Evolutionary conservation across 768 basidiomycete species (phyloP), one percentile per base, ranked within the genome.

Genomic region (Psilocybe cubensis): DNA sequence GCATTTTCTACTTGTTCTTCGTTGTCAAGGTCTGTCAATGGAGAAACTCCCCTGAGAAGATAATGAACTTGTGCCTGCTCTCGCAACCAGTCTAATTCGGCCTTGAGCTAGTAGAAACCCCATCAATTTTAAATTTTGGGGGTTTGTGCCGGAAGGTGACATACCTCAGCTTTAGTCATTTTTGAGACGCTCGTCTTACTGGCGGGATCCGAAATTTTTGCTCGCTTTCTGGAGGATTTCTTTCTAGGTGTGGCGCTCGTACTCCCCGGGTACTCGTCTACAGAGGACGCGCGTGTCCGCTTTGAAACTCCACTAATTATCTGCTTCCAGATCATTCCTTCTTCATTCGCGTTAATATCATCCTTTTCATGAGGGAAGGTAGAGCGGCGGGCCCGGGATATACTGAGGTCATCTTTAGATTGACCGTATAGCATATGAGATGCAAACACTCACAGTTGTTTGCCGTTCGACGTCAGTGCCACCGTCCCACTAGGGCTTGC

Each of bases 111-210:
- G 17, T n/a, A 43, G n/a, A 29, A 33, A 17, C n/a, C 47, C 35
- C 4, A 28, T 49, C 31, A 45, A 33, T 28, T 50, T 42, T 17
- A 44, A 5, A 24, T 5, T 6, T 52, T 31, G 12, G 4, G 31
- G 17, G 27, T 8, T 20, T 20, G 12, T 29, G 17, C 29, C 28
- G 21, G 8, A 31, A 43, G 8, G 42, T 17, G 48, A 25, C 69
- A 28, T 53, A 79, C 80, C 76, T 81, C 72, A 14, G 74, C 68
- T 60, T 81, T 79, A 18, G 72, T 78, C 71, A 76, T 70, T 49
- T 68, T 72, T 23, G 69, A 66, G 4, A 70, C 42, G 0, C 73
- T 55, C 46, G 72, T 74, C 38, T 43, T 63, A 3, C 38, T 47
- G 5, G 47, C 31, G 6, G 49, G 8, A 11, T 46, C 35, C 23